Evolutionary conservation across 208 protist genomes (phyloP), one percentile per base, ranked within the genome.

Genomic region (Porcisia deanei): DNA sequence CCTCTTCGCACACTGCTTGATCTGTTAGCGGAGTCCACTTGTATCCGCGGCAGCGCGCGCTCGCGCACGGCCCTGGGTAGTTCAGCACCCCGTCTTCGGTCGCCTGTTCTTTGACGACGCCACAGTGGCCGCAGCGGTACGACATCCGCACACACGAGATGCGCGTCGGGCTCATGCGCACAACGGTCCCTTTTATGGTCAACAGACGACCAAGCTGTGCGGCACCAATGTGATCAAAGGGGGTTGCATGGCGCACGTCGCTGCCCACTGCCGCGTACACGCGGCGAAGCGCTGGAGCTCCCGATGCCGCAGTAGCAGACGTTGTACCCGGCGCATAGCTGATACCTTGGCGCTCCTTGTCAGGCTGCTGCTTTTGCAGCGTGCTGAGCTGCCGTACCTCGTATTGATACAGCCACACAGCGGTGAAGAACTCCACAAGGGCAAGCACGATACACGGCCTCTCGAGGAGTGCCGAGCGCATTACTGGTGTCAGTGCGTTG

Each of bases 11-110:
- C 14, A 87, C 80, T 39, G 81, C 82, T 49, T 81, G 76, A n/a
- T 88, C 86, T 14, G 87, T 73, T 39, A 94, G 37, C 6, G 92
- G 89, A 1, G 65, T 49, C 88, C 89, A 97, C 72, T 84, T 86
- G 81, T 92, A 95, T 12, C 92, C 92, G 30, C 86, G 83, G 72
- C 92, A 97, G 34, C 85, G 76, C 34, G 41, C 18, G 22, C 85
- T 86, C 43, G 73, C 61, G 76, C 92, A 97, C 34, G 86, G 63
- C 0, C 88, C 85, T 1, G 92, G 92, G 76, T 90, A 97, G 47
- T 85, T 79, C 69, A 97, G 68, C 68, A 94, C 80, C 41, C 91
- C 91, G 72, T 94, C 92, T 74, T 94, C 87, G 43, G 88, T 89
- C 52, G 81, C 53, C 39, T 71, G 64, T 45, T 81, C 68, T 55